Conservation (phyloP, 2,329 filamentous ascomycete genomes). For the Talaromyces sp. region DNA sequence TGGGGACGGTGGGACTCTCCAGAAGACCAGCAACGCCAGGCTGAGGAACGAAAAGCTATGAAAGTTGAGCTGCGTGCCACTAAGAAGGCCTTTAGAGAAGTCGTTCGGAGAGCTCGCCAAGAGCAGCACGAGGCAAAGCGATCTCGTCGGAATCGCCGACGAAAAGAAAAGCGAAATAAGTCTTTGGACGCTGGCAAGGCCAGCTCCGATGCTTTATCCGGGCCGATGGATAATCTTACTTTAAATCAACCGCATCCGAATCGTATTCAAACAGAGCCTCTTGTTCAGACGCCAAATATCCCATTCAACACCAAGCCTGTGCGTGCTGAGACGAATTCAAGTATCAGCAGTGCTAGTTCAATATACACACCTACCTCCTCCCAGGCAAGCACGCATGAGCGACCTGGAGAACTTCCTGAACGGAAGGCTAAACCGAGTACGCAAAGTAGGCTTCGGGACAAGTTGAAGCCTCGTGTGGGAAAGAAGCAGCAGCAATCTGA, state of each 20-base stretch:
- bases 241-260: background rate
- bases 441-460: slow-evolving; percentile 20
- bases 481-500: slow-evolving; percentile 16
- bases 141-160: slow-evolving; percentile 24
- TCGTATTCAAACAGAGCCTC: slow-evolving; percentile 3
- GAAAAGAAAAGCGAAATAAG: slow-evolving; percentile 12
- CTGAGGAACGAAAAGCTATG: slow-evolving; percentile 32
- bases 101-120: slow-evolving; percentile 39
- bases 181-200: background rate
- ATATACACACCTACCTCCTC: slow-evolving; percentile 10
- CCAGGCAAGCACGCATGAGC: slow-evolving; percentile 13
- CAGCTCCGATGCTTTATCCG: slow-evolving; percentile 17
- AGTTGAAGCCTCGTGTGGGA: slow-evolving; percentile 18
- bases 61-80: slow-evolving; percentile 43
- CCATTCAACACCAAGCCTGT: background rate
- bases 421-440: slow-evolving; percentile 13
- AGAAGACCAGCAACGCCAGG: slow-evolving; percentile 34
- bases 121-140: slow-evolving; percentile 37
- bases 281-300: background rate
- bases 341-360: slow-evolving; percentile 5
- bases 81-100: slow-evolving; percentile 40
- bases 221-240: slow-evolving; percentile 22
- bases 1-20: slow-evolving; percentile 43
- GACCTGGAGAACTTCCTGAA: slow-evolving; percentile 11
- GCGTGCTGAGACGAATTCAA: slow-evolving; percentile 15